These are phyloP conservation scores for Penicillium cataractarum DNA, from an alignment of 495 filamentous ascomycete species.

Conservation along the genomic window DNA sequence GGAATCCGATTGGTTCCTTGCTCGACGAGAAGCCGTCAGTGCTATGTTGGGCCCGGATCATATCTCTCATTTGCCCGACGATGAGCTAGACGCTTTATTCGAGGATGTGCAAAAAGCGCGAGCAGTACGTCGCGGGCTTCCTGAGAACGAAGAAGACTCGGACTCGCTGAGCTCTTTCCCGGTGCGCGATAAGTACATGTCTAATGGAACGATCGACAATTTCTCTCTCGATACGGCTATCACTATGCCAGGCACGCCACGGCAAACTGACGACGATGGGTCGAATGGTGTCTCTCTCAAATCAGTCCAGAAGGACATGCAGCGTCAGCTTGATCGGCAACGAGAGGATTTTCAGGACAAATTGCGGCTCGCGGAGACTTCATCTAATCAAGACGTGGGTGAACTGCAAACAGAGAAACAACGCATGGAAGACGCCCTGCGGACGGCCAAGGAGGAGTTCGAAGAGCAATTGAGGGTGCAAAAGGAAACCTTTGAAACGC, in stretches of 20 bases:
- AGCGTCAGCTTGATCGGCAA: conserved; percentile 82
- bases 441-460: conserved; percentile 81
- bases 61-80: conserved; percentile 84
- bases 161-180: conserved; percentile 90
- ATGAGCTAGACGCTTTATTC: conserved; percentile 92
- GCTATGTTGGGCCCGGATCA: conserved; percentile 92
- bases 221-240: conserved; percentile 94
- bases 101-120: conserved; percentile 91
- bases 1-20: conserved; percentile 96
- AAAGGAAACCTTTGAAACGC: conserved; percentile 73
- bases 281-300: conserved; percentile 61
- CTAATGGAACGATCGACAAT: conserved; percentile 92
- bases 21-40: conserved; percentile 86
- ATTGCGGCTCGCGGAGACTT: conserved; percentile 74
- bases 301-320: conserved; percentile 83
- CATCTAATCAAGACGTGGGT: conserved; percentile 74
- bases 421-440: conserved; percentile 83
- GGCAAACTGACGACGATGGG: conserved; percentile 67
- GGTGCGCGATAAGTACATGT: conserved; percentile 93
- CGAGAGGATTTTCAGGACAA: conserved; percentile 80
- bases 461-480: conserved; percentile 76
- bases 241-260: conserved; percentile 92
- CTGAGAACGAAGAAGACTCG: conserved; percentile 80
- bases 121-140: conserved; percentile 73
- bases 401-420: conserved; percentile 84